Conservation (phyloP, 1,284 basidiomycete species). For the Irpex sp. region DNA sequence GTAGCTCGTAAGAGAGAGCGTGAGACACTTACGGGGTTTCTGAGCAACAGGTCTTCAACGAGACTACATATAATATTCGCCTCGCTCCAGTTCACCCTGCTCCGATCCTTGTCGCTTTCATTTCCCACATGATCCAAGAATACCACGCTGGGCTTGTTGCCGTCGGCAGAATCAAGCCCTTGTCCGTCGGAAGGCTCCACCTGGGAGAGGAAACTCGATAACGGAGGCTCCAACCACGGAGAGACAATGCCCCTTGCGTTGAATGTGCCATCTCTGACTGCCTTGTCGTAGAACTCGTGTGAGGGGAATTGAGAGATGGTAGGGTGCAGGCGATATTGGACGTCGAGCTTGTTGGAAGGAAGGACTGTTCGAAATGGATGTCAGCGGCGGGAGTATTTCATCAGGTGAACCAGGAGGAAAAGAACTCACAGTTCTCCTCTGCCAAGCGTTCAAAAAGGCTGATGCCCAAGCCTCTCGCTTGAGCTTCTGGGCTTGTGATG, state of each 20-base stretch:
- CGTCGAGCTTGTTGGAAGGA: conserved; percentile 84
- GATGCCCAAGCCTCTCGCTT: conserved; percentile 64
- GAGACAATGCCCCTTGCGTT: conserved; percentile 48
- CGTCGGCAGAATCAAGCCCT: neutral
- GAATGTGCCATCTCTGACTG: conserved; percentile 70
- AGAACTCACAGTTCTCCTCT: conserved; percentile 61
- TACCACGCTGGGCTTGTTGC: conserved; percentile 48
- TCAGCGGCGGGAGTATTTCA: conserved; percentile 3
- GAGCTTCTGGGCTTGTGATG: conserved; percentile 69
- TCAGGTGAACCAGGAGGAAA: too few relatives aligned
- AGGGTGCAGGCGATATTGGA: conserved; percentile 95
- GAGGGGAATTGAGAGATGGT: conserved; percentile 83
- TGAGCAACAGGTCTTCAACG: conserved; percentile 69
- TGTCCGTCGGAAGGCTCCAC: neutral
- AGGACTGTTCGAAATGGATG: conserved; percentile 42
- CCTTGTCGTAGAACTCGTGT: conserved; percentile 72
- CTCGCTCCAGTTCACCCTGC: conserved; percentile 71
- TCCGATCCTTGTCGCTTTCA: conserved; percentile 63
- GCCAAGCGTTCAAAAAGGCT: conserved; percentile 89
- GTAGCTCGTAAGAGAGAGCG: too few relatives aligned
- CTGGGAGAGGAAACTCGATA: conserved; percentile 30
- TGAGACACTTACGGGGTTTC: conserved; percentile 56
- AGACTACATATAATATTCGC: conserved; percentile 73
- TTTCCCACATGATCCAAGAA: conserved; percentile 73
- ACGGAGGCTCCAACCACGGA: conserved; percentile 51